Conservation (phyloP, 2,329 filamentous ascomycete genomes). For the Hymenoscyphus linearis region DNA sequence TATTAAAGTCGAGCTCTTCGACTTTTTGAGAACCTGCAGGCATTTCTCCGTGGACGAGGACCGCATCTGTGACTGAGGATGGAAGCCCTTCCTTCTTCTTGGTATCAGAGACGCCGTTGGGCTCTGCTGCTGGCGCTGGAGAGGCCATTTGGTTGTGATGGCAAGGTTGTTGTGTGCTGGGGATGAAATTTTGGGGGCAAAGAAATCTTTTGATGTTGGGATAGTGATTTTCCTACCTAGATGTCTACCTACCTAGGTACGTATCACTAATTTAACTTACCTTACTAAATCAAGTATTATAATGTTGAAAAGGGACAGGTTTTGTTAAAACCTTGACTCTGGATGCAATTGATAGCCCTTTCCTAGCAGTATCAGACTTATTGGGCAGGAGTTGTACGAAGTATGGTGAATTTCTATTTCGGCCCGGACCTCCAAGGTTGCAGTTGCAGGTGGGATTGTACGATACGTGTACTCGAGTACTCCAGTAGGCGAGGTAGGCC, state of each 20-base stretch:
- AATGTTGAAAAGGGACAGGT: not conserved
- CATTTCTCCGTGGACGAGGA: constrained; percentile 75
- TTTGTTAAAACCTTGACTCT: not conserved
- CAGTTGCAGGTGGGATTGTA: too few relatives aligned
- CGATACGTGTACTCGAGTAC: too few relatives aligned
- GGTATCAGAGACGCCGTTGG: not conserved
- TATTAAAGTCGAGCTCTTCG: constrained; percentile 87
- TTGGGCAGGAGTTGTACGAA: not conserved
- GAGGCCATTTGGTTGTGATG: constrained; percentile 1
- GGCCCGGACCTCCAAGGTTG: not conserved
- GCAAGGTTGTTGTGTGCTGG: not conserved
- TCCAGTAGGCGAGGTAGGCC: too few relatives aligned
- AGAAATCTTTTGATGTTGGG: not conserved
- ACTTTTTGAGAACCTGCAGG: constrained; percentile 75
- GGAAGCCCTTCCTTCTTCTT: constrained; percentile 43
- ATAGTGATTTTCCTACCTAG: not conserved
- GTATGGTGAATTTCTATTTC: not conserved
- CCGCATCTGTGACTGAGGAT: constrained; percentile 66
- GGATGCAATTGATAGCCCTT: not conserved
- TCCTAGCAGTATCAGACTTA: not conserved
- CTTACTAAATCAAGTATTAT: not conserved
- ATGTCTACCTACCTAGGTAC: not conserved
- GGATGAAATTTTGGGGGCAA: not conserved
- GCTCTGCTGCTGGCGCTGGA: not conserved
- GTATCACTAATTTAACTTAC: not conserved